Evolutionary conservation across 23 red algal genomes (phyloP).

Genomic region (Cyanidium caldarium): DNA sequence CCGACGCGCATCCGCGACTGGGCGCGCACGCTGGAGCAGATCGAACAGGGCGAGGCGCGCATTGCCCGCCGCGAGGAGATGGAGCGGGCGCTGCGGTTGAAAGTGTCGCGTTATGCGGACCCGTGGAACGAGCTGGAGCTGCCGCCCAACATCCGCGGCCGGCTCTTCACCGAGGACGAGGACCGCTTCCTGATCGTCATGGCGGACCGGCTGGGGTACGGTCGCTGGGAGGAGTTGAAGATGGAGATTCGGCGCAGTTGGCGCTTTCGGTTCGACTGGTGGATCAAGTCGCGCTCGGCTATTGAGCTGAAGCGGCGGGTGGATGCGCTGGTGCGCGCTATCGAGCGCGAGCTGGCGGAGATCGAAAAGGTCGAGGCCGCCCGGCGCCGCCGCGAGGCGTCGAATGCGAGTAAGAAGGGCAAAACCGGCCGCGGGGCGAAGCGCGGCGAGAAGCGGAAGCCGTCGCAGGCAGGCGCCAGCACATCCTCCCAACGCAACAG

Average conservation of each 20-base stretch:
- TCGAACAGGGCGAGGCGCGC: conserved; percentile 80
- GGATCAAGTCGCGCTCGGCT: conserved; percentile 80
- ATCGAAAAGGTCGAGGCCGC: background rate
- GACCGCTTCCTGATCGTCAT: conserved; percentile 90
- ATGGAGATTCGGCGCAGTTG: conserved; percentile 60
- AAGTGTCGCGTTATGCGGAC: conserved; percentile 70
- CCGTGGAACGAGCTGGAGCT: conserved; percentile 84
- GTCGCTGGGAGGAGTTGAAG: conserved; percentile 83
- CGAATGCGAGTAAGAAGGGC: background rate
- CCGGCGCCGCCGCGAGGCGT: too few relatives aligned
- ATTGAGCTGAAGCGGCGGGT: conserved; percentile 80
- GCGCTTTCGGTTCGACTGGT: conserved; percentile 98
- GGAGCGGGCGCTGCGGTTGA: conserved; percentile 48
- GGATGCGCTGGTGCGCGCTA: conserved; percentile 63
- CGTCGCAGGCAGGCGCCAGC: too few relatives aligned
- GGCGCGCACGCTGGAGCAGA: conserved; percentile 41
- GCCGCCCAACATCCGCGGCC: conserved; percentile 31
- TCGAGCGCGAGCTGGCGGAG: conserved; percentile 32
- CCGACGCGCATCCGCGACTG: conserved; percentile 51
- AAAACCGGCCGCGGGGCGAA: too few relatives aligned
- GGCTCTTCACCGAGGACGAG: conserved; percentile 79
- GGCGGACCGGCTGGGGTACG: conserved; percentile 80
- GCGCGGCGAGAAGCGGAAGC: too few relatives aligned
- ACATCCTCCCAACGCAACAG: too few relatives aligned
- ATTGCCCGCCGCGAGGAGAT: conserved; percentile 74